phyloP scores from a whole-genome alignment of 768 basidiomycete species.

The Agaricus bisporus region DNA sequence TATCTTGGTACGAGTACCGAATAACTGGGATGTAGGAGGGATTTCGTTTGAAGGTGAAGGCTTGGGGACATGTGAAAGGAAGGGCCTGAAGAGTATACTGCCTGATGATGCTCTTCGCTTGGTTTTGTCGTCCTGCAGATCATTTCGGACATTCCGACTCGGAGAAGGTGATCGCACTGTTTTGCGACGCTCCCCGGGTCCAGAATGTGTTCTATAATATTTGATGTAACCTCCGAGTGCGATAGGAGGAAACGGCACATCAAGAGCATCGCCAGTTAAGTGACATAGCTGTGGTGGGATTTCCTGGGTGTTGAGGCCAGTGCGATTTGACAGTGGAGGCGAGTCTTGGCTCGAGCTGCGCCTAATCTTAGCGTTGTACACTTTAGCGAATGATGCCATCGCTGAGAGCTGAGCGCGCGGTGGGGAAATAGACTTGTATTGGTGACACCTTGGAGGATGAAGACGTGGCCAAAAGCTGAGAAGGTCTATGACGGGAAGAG shows the following conservation, averaged over 20 bases:
- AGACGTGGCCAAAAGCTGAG: too few species aligned
- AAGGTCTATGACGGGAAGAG: not conserved
- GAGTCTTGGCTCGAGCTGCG: not conserved
- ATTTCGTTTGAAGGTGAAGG: slow-evolving; percentile 12
- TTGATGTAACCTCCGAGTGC: slow-evolving; percentile 34
- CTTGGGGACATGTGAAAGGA: slow-evolving; percentile 5
- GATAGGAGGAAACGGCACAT: slow-evolving; percentile 32
- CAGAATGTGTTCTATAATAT: slow-evolving; percentile 26
- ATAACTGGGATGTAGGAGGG: slow-evolving; percentile 15
- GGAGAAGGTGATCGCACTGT: not conserved
- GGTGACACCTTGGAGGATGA: not conserved
- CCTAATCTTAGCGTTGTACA: slow-evolving; percentile 7
- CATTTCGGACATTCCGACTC: slow-evolving; percentile 9
- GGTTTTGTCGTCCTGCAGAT: slow-evolving; percentile 2
- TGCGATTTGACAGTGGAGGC: not conserved
- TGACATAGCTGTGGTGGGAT: slow-evolving; percentile 8
- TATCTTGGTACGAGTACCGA: slow-evolving; percentile 17
- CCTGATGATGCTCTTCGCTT: slow-evolving; percentile 2
- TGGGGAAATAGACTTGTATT: not conserved
- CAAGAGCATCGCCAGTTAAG: slow-evolving; percentile 8
- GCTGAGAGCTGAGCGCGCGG: not conserved
- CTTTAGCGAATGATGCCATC: slow-evolving; percentile 7
- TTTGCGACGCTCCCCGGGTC: not conserved
- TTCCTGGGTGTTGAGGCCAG: slow-evolving; percentile 5
- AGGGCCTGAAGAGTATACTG: not conserved